Conservation (phyloP, 2,329 filamentous ascomycete species). For the Graphilbum fragrans region DNA sequence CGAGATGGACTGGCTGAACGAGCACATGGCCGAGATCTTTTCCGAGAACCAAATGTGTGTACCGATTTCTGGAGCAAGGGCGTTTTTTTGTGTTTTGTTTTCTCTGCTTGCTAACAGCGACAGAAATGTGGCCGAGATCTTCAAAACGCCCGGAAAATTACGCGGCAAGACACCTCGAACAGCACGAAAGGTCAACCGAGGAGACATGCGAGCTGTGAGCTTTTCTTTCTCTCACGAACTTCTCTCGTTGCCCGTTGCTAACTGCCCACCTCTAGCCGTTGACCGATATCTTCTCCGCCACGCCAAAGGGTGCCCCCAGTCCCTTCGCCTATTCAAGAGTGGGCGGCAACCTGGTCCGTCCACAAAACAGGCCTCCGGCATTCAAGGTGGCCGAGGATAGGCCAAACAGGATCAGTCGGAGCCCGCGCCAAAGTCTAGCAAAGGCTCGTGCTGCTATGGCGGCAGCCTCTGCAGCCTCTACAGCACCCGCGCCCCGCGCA, state of each 20-base stretch:
- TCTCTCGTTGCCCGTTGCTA: neutral
- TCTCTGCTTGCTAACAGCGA: neutral
- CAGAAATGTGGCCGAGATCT: constrained; percentile 88
- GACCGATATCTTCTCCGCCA: constrained; percentile 45
- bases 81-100: neutral
- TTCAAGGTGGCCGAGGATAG: constrained; percentile 46
- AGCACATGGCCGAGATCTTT: constrained; percentile 95
- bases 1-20: constrained; percentile 95
- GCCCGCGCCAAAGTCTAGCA: constrained; percentile 12
- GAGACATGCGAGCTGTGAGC: constrained; percentile 53
- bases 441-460: neutral
- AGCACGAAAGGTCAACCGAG: constrained; percentile 43
- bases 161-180: constrained; percentile 72
- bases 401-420: constrained; percentile 17
- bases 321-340: constrained; percentile 34
- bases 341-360: constrained; percentile 25
- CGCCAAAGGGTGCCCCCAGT: constrained; percentile 39
- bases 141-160: constrained; percentile 82
- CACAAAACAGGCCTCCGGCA: constrained; percentile 28
- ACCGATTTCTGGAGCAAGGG: neutral
- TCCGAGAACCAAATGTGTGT: constrained; percentile 75
- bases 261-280: constrained; percentile 37
- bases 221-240: neutral
- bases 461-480: neutral
- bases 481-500: too few species aligned